These are phyloP conservation scores for Amyloporia xantha DNA, from an alignment of 768 basidiomycete genomes.

Conservation along the genomic window DNA sequence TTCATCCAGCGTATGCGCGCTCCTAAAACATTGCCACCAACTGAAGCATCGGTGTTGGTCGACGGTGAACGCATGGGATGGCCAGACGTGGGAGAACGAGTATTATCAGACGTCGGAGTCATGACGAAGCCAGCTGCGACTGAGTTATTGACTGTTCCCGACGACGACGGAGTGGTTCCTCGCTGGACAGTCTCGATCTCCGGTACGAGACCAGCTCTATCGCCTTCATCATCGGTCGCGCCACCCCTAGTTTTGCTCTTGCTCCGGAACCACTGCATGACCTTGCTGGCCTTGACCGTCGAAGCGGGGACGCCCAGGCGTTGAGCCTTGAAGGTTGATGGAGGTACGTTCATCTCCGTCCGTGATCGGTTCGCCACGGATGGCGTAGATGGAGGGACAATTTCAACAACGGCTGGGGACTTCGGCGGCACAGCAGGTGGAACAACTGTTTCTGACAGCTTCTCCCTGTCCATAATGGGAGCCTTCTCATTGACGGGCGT, in stretches of 20 bases:
- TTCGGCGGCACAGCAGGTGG: constrained; percentile 14
- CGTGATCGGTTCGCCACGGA: constrained; percentile 22
- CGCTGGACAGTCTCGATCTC: constrained; percentile 13
- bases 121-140: not conserved
- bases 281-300: constrained; percentile 85
- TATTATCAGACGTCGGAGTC: constrained; percentile 12
- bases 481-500: constrained; percentile 28
- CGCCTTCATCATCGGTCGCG: constrained; percentile 22
- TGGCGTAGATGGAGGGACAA: constrained; percentile 16
- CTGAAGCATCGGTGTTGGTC: constrained; percentile 35
- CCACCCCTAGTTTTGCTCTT: constrained; percentile 44
- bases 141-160: constrained; percentile 9
- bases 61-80: constrained; percentile 42
- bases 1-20: constrained; percentile 24
- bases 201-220: constrained; percentile 13
- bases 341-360: constrained; percentile 18
- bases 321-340: constrained; percentile 25
- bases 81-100: constrained; percentile 18
- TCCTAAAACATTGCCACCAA: constrained; percentile 21
- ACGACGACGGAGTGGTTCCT: constrained; percentile 5
- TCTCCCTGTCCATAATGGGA: constrained; percentile 17
- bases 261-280: constrained; percentile 97
- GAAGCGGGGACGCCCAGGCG: constrained; percentile 50
- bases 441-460: constrained; percentile 6
- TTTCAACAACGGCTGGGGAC: constrained; percentile 9